These are phyloP conservation scores for Ligustrum vulgare DNA, from an alignment of 257 asterid genomes.

Conservation along the genomic window DNA sequence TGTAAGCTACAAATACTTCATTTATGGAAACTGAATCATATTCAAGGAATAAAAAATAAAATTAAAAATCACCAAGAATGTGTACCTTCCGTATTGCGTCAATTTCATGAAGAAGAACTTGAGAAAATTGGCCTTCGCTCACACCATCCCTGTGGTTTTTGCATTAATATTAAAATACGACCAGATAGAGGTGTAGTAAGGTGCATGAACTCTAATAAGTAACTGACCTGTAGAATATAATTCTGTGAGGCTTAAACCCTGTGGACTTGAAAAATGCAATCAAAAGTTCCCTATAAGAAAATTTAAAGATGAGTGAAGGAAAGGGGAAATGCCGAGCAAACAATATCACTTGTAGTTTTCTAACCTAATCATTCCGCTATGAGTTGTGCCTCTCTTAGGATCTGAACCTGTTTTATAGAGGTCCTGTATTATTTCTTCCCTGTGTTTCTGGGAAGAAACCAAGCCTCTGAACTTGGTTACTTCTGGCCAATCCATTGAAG, in stretches of 20 bases:
- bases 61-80: neutral
- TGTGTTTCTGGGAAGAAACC: conserved; percentile 75
- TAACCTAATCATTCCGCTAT: conserved; percentile 76
- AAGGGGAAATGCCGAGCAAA: neutral
- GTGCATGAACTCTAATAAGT: neutral
- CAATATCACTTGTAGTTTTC: neutral
- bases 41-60: neutral
- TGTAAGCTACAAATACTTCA: neutral
- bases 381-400: conserved; percentile 38
- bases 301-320: neutral
- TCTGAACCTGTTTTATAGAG: conserved; percentile 36
- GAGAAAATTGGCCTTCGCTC: conserved; percentile 80
- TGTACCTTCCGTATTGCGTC: conserved; percentile 68
- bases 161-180: neutral
- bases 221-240: conserved; percentile 70
- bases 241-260: conserved; percentile 45
- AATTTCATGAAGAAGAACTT: conserved; percentile 66
- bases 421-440: conserved; percentile 71
- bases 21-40: neutral
- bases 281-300: conserved; percentile 55
- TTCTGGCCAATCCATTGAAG: conserved; percentile 93
- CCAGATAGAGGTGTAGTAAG: neutral
- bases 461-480: conserved; percentile 68
- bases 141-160: conserved; percentile 75
- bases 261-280: conserved; percentile 45